A percentile compares a stretch with the other conserved stretches of the same genome.
Conservation (phyloP, 2,329 filamentous ascomycete species). For the Clonostachys sp. region DNA sequence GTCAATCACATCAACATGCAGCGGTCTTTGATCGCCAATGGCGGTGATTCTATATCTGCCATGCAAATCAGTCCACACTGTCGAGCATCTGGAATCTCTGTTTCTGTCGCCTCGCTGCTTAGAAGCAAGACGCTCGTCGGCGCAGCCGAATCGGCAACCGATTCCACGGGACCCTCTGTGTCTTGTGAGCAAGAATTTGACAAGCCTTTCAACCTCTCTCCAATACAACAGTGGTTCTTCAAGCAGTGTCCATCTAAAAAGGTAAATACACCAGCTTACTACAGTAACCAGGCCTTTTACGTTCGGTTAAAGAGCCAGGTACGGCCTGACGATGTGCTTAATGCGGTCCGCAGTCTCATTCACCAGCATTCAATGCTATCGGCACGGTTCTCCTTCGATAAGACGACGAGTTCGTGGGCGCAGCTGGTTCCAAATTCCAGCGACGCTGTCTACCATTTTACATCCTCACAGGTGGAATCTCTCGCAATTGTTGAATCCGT, state of each 20-base stretch:
- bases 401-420: slow-evolving; percentile 2
- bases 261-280: background rate
- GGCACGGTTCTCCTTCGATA: slow-evolving; percentile 1
- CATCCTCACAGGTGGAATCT: slow-evolving; percentile 1
- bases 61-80: slow-evolving; percentile 35
- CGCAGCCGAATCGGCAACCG: slow-evolving; percentile 6
- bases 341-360: slow-evolving; percentile 9
- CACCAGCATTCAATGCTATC: slow-evolving; percentile 4
- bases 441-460: background rate
- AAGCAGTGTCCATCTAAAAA: background rate
- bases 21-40: slow-evolving; percentile 27
- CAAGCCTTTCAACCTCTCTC: slow-evolving; percentile 20
- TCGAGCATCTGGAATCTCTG: slow-evolving; percentile 16
- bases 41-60: slow-evolving; percentile 38
- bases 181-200: slow-evolving; percentile 29
- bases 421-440: slow-evolving; percentile 3
- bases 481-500: slow-evolving; percentile 5
- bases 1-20: too few relatives aligned
- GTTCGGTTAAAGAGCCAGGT: background rate
- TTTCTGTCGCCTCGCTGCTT: slow-evolving; percentile 24
- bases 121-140: slow-evolving; percentile 17
- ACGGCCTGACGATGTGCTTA: background rate
- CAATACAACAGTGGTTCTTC: slow-evolving; percentile 4
- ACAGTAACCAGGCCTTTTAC: slow-evolving; percentile 2
- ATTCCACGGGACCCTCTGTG: slow-evolving; percentile 11